Conservation (phyloP, 257 asterid species). For the Lithospermum erythrorhizon region DNA sequence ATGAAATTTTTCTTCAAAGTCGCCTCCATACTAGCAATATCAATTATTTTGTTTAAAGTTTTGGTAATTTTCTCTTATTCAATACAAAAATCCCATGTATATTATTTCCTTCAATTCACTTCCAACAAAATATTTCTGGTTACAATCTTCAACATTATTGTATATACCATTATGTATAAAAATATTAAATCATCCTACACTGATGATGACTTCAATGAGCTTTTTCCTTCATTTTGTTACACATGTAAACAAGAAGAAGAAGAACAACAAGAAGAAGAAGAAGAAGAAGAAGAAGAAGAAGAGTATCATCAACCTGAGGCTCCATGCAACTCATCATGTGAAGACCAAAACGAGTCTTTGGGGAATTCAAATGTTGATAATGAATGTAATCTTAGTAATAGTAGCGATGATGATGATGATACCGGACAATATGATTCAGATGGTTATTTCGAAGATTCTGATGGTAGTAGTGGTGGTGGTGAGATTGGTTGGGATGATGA, state of each 20-base stretch:
- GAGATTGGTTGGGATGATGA: constrained; percentile 10
- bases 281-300: constrained; percentile 1
- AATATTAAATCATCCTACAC: constrained; percentile 8
- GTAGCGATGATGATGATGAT: neutral
- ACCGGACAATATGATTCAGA: neutral
- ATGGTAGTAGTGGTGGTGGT: constrained; percentile 8
- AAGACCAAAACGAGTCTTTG: neutral
- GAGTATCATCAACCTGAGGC: neutral
- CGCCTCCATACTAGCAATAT: constrained; percentile 1
- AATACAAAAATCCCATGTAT: constrained; percentile 8
- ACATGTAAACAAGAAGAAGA: constrained; percentile 1
- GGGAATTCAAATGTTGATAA: neutral
- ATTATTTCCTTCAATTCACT: constrained; percentile 2
- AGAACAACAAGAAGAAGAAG: constrained; percentile 2
- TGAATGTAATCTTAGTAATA: neutral
- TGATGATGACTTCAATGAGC: constrained; percentile 8
- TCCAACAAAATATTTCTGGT: constrained; percentile 5
- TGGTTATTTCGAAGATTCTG: constrained; percentile 2
- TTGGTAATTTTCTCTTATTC: constrained; percentile 5
- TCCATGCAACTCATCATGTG: neutral
- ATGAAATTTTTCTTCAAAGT: constrained; percentile 21
- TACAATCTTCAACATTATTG: constrained; percentile 9
- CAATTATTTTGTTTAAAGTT: neutral
- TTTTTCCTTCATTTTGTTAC: constrained; percentile 4
- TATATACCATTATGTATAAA: constrained; percentile 10